Conservation (phyloP, 2,329 filamentous ascomycete species). For the Hirsutella rhossiliensis region DNA sequence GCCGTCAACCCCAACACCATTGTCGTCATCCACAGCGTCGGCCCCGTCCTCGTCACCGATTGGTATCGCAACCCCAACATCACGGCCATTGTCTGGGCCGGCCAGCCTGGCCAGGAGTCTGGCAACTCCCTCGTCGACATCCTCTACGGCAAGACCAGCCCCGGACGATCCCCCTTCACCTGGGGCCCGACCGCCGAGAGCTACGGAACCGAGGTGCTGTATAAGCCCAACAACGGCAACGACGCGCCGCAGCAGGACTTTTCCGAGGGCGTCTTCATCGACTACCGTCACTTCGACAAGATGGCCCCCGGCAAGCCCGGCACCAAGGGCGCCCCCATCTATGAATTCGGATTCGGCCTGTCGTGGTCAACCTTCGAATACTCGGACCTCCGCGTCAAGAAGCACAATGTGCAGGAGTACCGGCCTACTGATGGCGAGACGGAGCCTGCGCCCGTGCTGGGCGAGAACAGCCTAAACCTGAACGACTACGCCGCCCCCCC, state of each 20-base stretch:
- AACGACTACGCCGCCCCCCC: slow-evolving; percentile 58
- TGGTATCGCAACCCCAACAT: slow-evolving; percentile 69
- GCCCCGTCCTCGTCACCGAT: slow-evolving; percentile 64
- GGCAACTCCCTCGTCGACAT: slow-evolving; percentile 70
- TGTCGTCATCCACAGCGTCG: slow-evolving; percentile 78
- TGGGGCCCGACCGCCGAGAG: slow-evolving; percentile 56
- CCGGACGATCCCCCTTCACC: slow-evolving; percentile 70
- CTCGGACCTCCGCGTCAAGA: slow-evolving; percentile 49
- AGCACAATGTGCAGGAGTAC: slow-evolving; percentile 39
- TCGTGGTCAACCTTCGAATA: slow-evolving; percentile 72
- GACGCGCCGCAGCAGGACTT: slow-evolving; percentile 62
- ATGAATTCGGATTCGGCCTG: slow-evolving; percentile 71
- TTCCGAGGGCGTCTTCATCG: slow-evolving; percentile 68
- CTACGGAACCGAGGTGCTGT: slow-evolving; percentile 58
- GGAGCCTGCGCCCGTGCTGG: slow-evolving; percentile 49
- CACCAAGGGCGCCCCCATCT: slow-evolving; percentile 44
- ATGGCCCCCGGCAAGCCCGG: slow-evolving; percentile 22
- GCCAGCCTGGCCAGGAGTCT: slow-evolving; percentile 71
- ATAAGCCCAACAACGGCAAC: slow-evolving; percentile 55
- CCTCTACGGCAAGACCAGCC: slow-evolving; percentile 73
- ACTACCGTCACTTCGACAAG: slow-evolving; percentile 56
- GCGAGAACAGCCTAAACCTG: slow-evolving; percentile 49
- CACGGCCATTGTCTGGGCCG: slow-evolving; percentile 74
- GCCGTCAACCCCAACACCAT: slow-evolving; percentile 76
- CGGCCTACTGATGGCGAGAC: slow-evolving; percentile 49